Percentiles rank a stretch among this genome's conserved stretches.
These are phyloP conservation scores for Salix exigua DNA, from an alignment of 345 rosid genomes.

Conservation along the genomic window DNA sequence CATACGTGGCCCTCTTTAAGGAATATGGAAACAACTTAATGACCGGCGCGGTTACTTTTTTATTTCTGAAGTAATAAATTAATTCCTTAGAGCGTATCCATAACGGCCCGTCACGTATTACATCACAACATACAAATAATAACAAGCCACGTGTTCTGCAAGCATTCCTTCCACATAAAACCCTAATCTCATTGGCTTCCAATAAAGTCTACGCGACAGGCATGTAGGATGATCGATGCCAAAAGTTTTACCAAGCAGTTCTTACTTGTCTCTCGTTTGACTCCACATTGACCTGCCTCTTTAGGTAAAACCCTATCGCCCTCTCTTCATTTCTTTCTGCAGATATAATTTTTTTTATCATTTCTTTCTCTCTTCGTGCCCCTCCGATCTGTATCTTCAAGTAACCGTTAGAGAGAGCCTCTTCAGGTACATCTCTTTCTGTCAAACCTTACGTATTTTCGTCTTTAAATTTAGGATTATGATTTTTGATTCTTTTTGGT, in stretches of 20 bases:
- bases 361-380: conserved; percentile 1
- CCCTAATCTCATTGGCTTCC: neutral
- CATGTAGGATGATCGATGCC: neutral
- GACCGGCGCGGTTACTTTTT: neutral
- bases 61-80: neutral
- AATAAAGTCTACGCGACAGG: neutral
- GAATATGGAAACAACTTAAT: conserved; percentile 1
- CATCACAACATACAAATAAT: neutral
- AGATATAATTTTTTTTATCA: neutral
- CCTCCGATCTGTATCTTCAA: conserved; percentile 29
- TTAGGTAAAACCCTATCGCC: conserved; percentile 10
- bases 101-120: neutral
- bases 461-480: neutral
- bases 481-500: neutral
- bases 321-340: neutral
- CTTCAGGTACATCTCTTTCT: conserved; percentile 13
- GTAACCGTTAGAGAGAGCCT: conserved; percentile 20
- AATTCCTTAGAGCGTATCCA: neutral
- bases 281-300: neutral
- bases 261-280: too few relatives aligned
- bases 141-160: neutral
- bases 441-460: neutral
- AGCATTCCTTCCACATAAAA: neutral
- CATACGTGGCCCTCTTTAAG: conserved; percentile 23
- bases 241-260: neutral